A percentile compares a stretch with the other conserved stretches of the same genome.
These are phyloP conservation scores for Pleoardoris graminearum DNA, from an alignment of 2,329 filamentous ascomycete species.

Conservation along the genomic window DNA sequence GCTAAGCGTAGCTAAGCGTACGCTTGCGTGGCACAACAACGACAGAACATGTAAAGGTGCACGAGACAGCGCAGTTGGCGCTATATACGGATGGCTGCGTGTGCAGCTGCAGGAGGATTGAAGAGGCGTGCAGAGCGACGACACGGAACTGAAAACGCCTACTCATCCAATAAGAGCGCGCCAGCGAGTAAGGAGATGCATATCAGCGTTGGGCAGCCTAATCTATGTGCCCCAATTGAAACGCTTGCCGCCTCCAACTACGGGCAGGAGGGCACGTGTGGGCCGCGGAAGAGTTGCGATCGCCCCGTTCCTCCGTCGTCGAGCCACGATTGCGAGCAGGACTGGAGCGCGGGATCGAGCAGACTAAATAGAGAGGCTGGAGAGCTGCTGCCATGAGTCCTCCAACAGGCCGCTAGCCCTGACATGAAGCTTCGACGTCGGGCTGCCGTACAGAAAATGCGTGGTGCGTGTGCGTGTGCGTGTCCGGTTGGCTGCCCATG, in stretches of 20 bases:
- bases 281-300: conserved; percentile 19
- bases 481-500: conserved; percentile 34
- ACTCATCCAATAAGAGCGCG: conserved; percentile 33
- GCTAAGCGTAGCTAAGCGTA: conserved; percentile 32
- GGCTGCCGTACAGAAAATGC: conserved; percentile 29
- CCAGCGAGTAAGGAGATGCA: conserved; percentile 40
- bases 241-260: conserved; percentile 28
- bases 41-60: conserved; percentile 33
- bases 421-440: conserved; percentile 27
- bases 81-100: conserved; percentile 41
- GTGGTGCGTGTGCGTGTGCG: conserved; percentile 38
- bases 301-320: conserved; percentile 18
- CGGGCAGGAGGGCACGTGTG: conserved; percentile 30
- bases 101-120: conserved; percentile 24
- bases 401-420: conserved; percentile 26
- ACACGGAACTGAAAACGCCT: conserved; percentile 34
- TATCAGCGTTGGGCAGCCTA: conserved; percentile 35
- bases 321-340: conserved; percentile 20
- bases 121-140: conserved; percentile 34
- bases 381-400: no score
- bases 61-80: conserved; percentile 37
- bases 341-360: conserved; percentile 14
- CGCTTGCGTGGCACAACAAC: conserved; percentile 46
- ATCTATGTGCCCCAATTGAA: conserved; percentile 39
- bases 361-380: conserved; percentile 19